Percentiles rank a stretch among this genome's conserved stretches.
Evolutionary conservation across 176 grass and related monocot genomes (phyloP).

Genomic region (Poa pratensis): DNA sequence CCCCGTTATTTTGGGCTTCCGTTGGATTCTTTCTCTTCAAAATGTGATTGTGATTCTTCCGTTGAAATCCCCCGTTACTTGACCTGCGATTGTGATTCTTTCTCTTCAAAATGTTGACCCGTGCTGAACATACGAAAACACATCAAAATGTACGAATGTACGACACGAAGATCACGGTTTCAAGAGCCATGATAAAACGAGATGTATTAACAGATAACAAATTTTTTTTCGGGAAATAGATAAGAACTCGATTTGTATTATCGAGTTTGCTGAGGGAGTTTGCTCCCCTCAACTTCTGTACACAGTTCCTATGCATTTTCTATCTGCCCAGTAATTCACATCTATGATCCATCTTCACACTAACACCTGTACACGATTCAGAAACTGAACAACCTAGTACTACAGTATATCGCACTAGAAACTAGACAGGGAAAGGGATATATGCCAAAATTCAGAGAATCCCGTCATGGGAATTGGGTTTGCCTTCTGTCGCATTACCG

Average conservation of each 20-base stretch:
- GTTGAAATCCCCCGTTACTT: too few relatives aligned
- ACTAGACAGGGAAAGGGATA: neutral
- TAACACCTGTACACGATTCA: neutral
- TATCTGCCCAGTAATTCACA: neutral
- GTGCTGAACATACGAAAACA: neutral
- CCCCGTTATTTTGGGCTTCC: too few relatives aligned
- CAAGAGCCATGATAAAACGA: neutral
- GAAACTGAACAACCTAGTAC: neutral
- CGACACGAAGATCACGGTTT: neutral
- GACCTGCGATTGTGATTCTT: too few relatives aligned
- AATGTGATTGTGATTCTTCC: too few relatives aligned
- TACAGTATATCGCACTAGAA: too few relatives aligned
- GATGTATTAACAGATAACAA: neutral
- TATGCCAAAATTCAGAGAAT: neutral
- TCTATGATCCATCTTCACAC: neutral
- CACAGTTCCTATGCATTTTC: constrained; percentile 15
- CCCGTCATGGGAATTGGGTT: neutral
- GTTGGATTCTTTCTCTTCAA: too few relatives aligned
- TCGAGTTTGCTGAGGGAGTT: neutral
- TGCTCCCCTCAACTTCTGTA: neutral
- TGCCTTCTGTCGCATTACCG: neutral
- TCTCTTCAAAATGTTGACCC: neutral
- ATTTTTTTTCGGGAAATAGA: neutral
- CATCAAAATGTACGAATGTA: neutral
- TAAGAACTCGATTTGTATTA: neutral